Evolutionary conservation across 805 yeast genomes (phyloP).

Genomic region (Candida broadrunensis): DNA sequence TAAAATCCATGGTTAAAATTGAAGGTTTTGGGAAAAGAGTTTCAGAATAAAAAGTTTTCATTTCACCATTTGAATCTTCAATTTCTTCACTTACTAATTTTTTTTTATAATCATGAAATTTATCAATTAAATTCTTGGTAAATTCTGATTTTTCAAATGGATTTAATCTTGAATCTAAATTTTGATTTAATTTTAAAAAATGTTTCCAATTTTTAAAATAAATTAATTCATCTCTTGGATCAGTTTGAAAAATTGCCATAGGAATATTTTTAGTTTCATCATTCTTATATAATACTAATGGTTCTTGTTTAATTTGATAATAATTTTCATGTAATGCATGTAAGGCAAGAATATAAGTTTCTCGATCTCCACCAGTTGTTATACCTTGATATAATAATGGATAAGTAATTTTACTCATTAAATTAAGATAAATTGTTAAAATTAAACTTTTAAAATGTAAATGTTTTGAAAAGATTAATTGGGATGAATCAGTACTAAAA

Average conservation of each 20-base stretch:
- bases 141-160: constrained; percentile 27
- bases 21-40: background rate
- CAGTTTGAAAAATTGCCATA: constrained; percentile 25
- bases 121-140: constrained; percentile 18
- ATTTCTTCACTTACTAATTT: background rate
- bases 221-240: constrained; percentile 18
- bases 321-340: constrained; percentile 33
- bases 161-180: constrained; percentile 25
- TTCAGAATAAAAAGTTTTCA: background rate
- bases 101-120: constrained; percentile 13
- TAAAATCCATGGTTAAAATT: background rate
- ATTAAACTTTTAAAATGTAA: constrained; percentile 27
- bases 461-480: constrained; percentile 31
- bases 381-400: constrained; percentile 33
- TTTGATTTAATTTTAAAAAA: constrained; percentile 17
- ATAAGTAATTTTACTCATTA: constrained; percentile 25
- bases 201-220: constrained; percentile 22
- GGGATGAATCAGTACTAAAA: constrained; percentile 33
- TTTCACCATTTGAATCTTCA: background rate
- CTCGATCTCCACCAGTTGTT: constrained; percentile 33
- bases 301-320: constrained; percentile 4
- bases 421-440: constrained; percentile 33
- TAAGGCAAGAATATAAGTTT: constrained; percentile 36
- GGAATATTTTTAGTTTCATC: constrained; percentile 8
- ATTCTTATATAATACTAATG: background rate